These are phyloP conservation scores for Cryptococcus hybrid DNA, from an alignment of 1,284 basidiomycete genomes.

Conservation along the genomic window DNA sequence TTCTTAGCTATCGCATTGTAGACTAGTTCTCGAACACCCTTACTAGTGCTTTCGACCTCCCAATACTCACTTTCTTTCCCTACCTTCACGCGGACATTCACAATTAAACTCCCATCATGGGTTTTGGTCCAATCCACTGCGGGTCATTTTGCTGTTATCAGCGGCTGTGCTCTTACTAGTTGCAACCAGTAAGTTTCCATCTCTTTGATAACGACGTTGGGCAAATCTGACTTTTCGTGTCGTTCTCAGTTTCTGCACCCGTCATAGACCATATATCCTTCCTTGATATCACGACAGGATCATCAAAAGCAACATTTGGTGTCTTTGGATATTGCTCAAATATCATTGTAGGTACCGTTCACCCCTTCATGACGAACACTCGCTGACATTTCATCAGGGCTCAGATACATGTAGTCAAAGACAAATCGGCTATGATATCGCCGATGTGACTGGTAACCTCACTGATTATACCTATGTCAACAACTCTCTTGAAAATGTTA, in stretches of 20 bases:
- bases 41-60: not conserved
- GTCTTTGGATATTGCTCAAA: conserved; percentile 40
- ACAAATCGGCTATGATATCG: conserved; percentile 30
- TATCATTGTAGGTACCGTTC: conserved; percentile 11
- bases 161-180: conserved; percentile 35
- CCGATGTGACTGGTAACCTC: conserved; percentile 16
- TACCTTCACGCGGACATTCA: not conserved
- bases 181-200: conserved; percentile 25
- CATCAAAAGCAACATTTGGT: conserved; percentile 26
- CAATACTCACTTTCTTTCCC: not conserved
- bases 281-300: conserved; percentile 24
- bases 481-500: conserved; percentile 20
- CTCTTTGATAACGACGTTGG: not conserved
- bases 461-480: conserved; percentile 15
- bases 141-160: conserved; percentile 37
- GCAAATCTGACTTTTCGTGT: not conserved
- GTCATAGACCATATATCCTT: conserved; percentile 36
- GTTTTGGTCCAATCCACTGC: conserved; percentile 23
- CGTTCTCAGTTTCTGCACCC: conserved; percentile 35
- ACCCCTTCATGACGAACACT: not conserved
- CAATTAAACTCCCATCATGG: conserved; percentile 11
- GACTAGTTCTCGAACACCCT: too few relatives aligned
- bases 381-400: conserved; percentile 1
- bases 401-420: not conserved
- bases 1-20: too few relatives aligned